These are phyloP conservation scores for Populus tomentosa DNA, from an alignment of 441 rosid species.

Conservation along the genomic window DNA sequence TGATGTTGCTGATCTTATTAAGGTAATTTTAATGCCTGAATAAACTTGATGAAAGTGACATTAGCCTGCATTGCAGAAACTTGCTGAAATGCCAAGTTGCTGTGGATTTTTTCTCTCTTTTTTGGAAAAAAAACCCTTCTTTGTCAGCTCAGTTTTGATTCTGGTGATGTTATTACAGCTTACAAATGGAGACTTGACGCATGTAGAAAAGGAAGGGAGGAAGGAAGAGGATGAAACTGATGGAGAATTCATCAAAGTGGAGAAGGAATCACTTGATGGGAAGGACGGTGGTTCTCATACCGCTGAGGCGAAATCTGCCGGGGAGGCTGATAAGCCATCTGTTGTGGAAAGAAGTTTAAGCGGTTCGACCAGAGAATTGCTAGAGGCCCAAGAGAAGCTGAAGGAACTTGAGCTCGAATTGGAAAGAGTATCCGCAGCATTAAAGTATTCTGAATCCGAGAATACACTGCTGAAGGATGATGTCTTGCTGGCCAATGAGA, in stretches of 20 bases:
- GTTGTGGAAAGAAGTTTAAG: slow-evolving; percentile 49
- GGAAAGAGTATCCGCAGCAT: slow-evolving; percentile 59
- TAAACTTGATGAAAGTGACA: not conserved
- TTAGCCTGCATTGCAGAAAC: not conserved
- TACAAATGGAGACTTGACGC: slow-evolving; percentile 40
- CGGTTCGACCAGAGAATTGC: slow-evolving; percentile 60
- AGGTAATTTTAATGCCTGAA: slow-evolving; percentile 35
- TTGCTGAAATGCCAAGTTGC: not conserved
- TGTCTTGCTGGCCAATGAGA: slow-evolving; percentile 47
- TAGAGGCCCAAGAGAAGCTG: slow-evolving; percentile 76
- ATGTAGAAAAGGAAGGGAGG: slow-evolving; percentile 42
- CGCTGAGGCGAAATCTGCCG: slow-evolving; percentile 20
- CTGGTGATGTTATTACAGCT: slow-evolving; percentile 32
- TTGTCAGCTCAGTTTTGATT: slow-evolving; percentile 1
- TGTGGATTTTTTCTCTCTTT: not conserved
- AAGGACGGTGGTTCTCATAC: slow-evolving; percentile 45
- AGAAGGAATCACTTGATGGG: slow-evolving; percentile 66
- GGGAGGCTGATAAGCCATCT: slow-evolving; percentile 31
- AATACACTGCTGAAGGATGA: slow-evolving; percentile 55
- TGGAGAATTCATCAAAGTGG: slow-evolving; percentile 94
- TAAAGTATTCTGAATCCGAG: slow-evolving; percentile 71
- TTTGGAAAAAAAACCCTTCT: not conserved
- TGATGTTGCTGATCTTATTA: slow-evolving; percentile 35
- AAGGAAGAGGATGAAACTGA: slow-evolving; percentile 86
- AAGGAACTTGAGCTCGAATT: slow-evolving; percentile 75